Evolutionary conservation across 1,139 yeast genomes (phyloP), one percentile per base, ranked within the genome.

Genomic region (Geotrichum fermentans): DNA sequence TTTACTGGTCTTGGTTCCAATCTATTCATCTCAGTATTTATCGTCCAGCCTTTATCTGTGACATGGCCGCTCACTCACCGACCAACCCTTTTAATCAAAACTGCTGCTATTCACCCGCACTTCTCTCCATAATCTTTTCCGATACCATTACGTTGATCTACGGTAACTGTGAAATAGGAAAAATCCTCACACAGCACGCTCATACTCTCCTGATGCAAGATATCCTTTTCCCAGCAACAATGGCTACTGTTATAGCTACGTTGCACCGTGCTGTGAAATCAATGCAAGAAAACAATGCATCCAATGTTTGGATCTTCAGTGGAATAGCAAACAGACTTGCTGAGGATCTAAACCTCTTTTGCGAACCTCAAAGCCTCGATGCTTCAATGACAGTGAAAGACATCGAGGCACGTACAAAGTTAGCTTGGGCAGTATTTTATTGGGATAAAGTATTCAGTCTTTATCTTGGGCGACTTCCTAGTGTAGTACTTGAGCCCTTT

Each of bases 1-100:
- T 43, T 1, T 50, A 50, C 39, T 50, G 53, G 53, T 30, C 53
- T 10, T 50, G 53, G 51, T 41, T 46, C 16, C 51, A 50, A 18
- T 51, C 53, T 11, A 37, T 47, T 3, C 38, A 47, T 32, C 48
- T 50, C 16, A 43, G 49, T 20, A 32, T 47, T 22, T 48, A 50
- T 29, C 50, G 50, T 22, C 41, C 53, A 16, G 45, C 53, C 2
- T 50, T 50, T 43, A 29, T 43, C 29, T 42, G 43, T 10, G 51
- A 47, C 24, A 43, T 47, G 49, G 51, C 51, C 17, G 13, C 42
- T 1, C 43, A 43, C 35, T 42, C 50, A 3, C 39, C 48, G 17
- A 20, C 40, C 1, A 43, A 33, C 24, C 33, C 51, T 8, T 40
- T 26, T 16, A 40, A 37, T 8, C 51, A 35, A 43, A 43, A 47